Base-by-base conservation (phyloP, 1,284 basidiomycete genomes). In the Ustilago trichophora region DNA sequence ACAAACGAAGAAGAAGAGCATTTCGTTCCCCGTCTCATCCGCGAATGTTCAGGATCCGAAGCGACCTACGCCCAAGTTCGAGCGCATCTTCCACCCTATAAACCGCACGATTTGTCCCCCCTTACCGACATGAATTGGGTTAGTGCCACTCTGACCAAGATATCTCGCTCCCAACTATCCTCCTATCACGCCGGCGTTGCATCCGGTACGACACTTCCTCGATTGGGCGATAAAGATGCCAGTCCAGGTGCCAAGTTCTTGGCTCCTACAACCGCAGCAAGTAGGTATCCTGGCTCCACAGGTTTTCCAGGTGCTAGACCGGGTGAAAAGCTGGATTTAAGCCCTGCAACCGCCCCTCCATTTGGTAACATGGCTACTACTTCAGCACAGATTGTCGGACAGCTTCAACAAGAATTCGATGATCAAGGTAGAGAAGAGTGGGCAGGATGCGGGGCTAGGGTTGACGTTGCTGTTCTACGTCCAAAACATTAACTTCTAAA, bases 61-160 rank as follows among this genome's bases (percentile, higher is more conserved):
- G 92, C 91, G 8, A 85, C 89, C 0, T 98, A 98, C 74, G 88
- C 89, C 31, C 86, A 86, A 12, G 88, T 98, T 41, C 46, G 49
- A 7, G 42, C 51, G 6, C 72, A 93, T 65, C 85, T 97, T 0
- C 91, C 91, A 8, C 49, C 67, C 13, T 78, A 80, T 19, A 88
- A 85, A 67, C 87, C 88, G 24, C 87, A 91, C 70, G 95, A 99
- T 79, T 82, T 97, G 19, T 91, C 91, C 0, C 91, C 91, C 1
- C 85, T 99, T 21, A 95, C 93, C 0, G 92, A 97, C 78, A 85
- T 90, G 6, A 90, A 87, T 49, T 98, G 91, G 84, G 90, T 98
- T 36, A 89, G 90, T 7, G 88, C 89, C 66, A 85, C 88, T 3
- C 85, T 97, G 26, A 85, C 87, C 0, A 87, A 87, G 37, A 83